These are phyloP conservation scores for Salix koriyanagi DNA, from an alignment of 345 rosid genomes.

Conservation along the genomic window DNA sequence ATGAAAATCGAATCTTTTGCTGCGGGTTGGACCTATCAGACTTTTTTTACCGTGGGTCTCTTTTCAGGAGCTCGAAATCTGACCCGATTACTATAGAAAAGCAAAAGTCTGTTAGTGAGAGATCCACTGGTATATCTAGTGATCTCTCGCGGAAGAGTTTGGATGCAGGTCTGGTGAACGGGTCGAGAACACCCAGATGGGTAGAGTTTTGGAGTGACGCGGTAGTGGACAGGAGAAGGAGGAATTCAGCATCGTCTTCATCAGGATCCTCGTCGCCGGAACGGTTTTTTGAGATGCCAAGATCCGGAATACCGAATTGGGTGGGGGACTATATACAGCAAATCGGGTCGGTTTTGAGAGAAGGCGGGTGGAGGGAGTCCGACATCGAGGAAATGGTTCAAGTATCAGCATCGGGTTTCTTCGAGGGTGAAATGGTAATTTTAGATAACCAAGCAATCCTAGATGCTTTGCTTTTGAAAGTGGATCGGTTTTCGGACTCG, in stretches of 20 bases:
- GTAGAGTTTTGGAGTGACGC: constrained; percentile 97
- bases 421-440: constrained; percentile 71
- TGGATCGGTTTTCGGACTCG: constrained; percentile 82
- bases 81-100: constrained; percentile 44
- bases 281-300: constrained; percentile 61
- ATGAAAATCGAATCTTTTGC: constrained; percentile 80
- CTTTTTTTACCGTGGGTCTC: constrained; percentile 78
- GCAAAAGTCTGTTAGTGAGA: constrained; percentile 66
- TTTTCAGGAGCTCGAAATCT: constrained; percentile 48
- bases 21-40: constrained; percentile 93
- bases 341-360: constrained; percentile 77
- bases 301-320: constrained; percentile 71
- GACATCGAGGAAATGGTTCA: constrained; percentile 68
- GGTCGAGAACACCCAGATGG: constrained; percentile 74
- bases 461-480: constrained; percentile 76
- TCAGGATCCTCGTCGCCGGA: constrained; percentile 68
- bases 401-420: constrained; percentile 84
- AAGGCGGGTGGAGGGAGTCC: constrained; percentile 86
- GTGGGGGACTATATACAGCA: constrained; percentile 62
- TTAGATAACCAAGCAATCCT: constrained; percentile 73
- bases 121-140: constrained; percentile 46
- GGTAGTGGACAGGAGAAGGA: constrained; percentile 66
- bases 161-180: constrained; percentile 44
- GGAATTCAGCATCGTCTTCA: constrained; percentile 56
- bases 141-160: constrained; percentile 60